These are phyloP conservation scores for Coemansia sp. DNA, from an alignment of 192 early-diverging fungal genomes.

Conservation along the genomic window DNA sequence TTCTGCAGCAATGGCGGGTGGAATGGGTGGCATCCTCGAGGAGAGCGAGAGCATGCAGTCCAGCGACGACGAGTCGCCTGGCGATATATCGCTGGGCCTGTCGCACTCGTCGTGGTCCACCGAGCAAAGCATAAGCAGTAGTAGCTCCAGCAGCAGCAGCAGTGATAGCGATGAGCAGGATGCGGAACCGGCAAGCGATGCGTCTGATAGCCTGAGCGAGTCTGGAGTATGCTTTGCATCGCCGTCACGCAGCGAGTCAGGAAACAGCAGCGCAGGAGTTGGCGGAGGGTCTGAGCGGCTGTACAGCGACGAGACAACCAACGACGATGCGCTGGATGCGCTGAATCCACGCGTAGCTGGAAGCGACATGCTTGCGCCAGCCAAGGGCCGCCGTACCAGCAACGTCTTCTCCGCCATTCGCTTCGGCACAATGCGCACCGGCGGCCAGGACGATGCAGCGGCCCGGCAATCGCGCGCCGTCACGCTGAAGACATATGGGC, in stretches of 20 bases:
- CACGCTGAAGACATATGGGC: constrained; percentile 7
- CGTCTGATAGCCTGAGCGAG: too few species aligned
- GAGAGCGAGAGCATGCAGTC: constrained; percentile 42
- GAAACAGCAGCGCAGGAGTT: background rate
- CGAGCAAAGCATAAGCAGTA: constrained; percentile 10
- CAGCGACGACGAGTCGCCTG: constrained; percentile 8
- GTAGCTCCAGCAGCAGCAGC: background rate
- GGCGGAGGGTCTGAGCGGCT: background rate
- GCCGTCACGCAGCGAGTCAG: background rate
- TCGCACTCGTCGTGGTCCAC: constrained; percentile 41
- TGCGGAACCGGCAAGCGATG: too few species aligned
- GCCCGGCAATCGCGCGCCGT: constrained; percentile 12
- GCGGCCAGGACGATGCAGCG: constrained; percentile 1
- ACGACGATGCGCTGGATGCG: constrained; percentile 11
- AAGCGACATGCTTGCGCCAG: constrained; percentile 14
- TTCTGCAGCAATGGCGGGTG: background rate
- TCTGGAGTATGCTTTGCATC: constrained; percentile 12
- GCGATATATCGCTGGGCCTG: background rate
- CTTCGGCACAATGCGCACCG: constrained; percentile 43
- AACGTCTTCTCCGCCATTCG: constrained; percentile 50
- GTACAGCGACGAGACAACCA: constrained; percentile 2
- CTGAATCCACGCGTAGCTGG: constrained; percentile 16
- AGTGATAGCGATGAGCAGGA: background rate
- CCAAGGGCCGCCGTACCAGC: constrained; percentile 11
- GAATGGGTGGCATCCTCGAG: constrained; percentile 48